Evolutionary conservation across 345 rosid genomes (phyloP).

Genomic region (Melaleuca alternifolia): DNA sequence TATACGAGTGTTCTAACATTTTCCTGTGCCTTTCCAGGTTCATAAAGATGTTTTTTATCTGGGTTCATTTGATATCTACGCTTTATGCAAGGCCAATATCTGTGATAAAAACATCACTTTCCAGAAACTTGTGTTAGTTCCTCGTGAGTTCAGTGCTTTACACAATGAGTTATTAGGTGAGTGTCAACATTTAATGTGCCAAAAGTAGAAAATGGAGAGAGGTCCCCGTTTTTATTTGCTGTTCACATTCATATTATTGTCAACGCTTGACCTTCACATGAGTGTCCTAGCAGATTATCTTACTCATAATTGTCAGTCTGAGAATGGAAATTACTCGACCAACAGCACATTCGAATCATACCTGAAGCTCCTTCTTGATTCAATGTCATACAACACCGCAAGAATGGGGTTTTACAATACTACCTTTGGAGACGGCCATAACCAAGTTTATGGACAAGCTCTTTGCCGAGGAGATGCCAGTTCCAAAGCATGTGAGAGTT

Average conservation of each 20-base stretch:
- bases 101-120: neutral
- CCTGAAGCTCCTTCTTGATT: constrained; percentile 10
- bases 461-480: constrained; percentile 22
- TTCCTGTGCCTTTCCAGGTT: neutral
- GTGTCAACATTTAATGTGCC: neutral
- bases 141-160: neutral
- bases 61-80: neutral
- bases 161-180: neutral
- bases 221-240: neutral
- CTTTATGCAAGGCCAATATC: neutral
- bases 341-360: constrained; percentile 3
- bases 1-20: neutral
- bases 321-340: neutral
- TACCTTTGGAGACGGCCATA: neutral
- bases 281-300: neutral
- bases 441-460: constrained; percentile 16
- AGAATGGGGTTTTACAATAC: constrained; percentile 8
- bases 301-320: neutral
- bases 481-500: constrained; percentile 5
- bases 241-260: neutral
- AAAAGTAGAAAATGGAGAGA: neutral
- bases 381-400: constrained; percentile 3
- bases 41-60: neutral
- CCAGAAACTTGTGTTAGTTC: neutral
- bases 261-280: neutral